Evolutionary conservation across 2,329 filamentous ascomycete species (phyloP).

Genomic region (Epichloe glyceriae): DNA sequence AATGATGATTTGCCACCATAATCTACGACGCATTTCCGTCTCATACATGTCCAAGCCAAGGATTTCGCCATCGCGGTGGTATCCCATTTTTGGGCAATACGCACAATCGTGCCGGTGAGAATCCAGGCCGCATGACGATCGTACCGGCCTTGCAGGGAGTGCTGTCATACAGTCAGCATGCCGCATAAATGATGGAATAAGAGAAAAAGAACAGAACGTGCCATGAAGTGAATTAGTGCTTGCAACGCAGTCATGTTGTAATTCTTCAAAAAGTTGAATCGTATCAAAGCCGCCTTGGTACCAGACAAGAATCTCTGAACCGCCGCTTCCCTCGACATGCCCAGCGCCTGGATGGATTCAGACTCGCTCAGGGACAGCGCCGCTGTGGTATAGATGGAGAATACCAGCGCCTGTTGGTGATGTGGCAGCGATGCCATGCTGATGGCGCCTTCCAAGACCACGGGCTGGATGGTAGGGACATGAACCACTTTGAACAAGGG

Average conservation of each 20-base stretch:
- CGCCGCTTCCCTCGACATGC: conserved; percentile 34
- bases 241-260: conserved; percentile 47
- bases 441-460: conserved; percentile 48
- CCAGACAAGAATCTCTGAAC: conserved; percentile 39
- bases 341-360: conserved; percentile 42
- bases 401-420: conserved; percentile 48
- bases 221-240: conserved; percentile 44
- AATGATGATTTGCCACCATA: conserved; percentile 54
- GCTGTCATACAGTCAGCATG: conserved; percentile 20
- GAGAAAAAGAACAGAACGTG: conserved; percentile 15
- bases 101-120: conserved; percentile 45
- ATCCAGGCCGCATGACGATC: conserved; percentile 48
- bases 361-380: conserved; percentile 39
- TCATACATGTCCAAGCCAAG: conserved; percentile 48
- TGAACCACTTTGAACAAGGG: conserved; percentile 62
- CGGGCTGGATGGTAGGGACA: conserved; percentile 53
- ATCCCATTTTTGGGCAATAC: conserved; percentile 54
- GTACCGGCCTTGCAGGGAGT: conserved; percentile 43
- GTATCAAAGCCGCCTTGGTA: conserved; percentile 35
- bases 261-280: conserved; percentile 43
- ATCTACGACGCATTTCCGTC: conserved; percentile 51
- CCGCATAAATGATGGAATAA: neutral
- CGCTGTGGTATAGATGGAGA: conserved; percentile 52
- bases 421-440: conserved; percentile 41
- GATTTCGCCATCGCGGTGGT: conserved; percentile 47